Evolutionary conservation across 2,329 filamentous ascomycete genomes (phyloP).

Genomic region (Epichloe uncinata): DNA sequence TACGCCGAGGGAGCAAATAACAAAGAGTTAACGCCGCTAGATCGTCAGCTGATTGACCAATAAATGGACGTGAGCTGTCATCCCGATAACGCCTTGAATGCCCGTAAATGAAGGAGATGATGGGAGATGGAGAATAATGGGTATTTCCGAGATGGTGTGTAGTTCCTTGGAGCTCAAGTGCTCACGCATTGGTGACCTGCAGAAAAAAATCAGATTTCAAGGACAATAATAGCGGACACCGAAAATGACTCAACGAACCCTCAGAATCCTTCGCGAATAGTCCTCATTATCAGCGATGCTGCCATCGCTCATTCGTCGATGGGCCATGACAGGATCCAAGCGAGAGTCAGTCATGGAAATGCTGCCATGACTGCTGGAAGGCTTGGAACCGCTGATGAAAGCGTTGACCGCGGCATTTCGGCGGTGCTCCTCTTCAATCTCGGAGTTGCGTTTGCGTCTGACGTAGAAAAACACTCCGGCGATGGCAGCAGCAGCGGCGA

Average conservation of each 20-base stretch:
- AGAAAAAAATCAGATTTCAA: neutral
- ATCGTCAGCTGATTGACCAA: constrained; percentile 20
- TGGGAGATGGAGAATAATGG: constrained; percentile 17
- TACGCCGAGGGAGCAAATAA: constrained; percentile 19
- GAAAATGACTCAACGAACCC: constrained; percentile 45
- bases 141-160: constrained; percentile 6
- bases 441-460: constrained; percentile 60
- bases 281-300: constrained; percentile 97
- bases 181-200: constrained; percentile 48
- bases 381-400: constrained; percentile 54
- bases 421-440: constrained; percentile 73
- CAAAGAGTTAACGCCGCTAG: constrained; percentile 24
- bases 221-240: neutral
- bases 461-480: constrained; percentile 63
- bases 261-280: constrained; percentile 88
- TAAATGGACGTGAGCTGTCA: constrained; percentile 25
- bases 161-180: neutral
- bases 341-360: constrained; percentile 69
- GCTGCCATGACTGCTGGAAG: constrained; percentile 48
- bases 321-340: constrained; percentile 74
- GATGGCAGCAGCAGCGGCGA: constrained; percentile 51
- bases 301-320: constrained; percentile 78
- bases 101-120: constrained; percentile 14
- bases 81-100: constrained; percentile 31
- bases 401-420: constrained; percentile 67